Evolutionary conservation across 2,329 filamentous ascomycete species (phyloP), one percentile per base, ranked within the genome.

Genomic region (Amylocarpus encephaloides): DNA sequence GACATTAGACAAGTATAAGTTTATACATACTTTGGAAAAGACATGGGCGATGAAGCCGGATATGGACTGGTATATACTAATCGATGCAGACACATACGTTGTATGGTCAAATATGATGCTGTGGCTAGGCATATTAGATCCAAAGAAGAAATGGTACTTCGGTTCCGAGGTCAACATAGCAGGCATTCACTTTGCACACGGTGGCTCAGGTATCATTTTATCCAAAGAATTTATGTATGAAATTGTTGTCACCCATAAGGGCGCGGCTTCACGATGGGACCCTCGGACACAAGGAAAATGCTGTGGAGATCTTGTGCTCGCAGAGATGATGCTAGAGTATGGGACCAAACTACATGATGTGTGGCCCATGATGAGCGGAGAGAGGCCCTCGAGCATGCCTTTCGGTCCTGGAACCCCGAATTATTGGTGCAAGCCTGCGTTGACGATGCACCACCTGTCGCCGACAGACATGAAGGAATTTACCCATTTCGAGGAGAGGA

Each of bases 1-100:
- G 79, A 70, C 67, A 6, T 64, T 82, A 33, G 79, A 82, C 68
- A 80, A 80, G 66, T 82, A 80, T 68, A 82, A 82, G 66, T 79
- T 79, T 61, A 67, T 79, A 35, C 78, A 80, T 61, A 78, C 80
- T 57, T 71, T 77, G 15, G 73, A 79, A 63, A 78, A 78, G 65
- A 65, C 73, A 1, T 80, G 73, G 60, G 59, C 63, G n/a, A 62
- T 75, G 64, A 71, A 73, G 16, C 77, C 78, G 10, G 60, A 70
- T 50, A 73, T 73, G 53, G 74, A 80, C 55, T 82, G 78, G 78
- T 82, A 79, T 58, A 58, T 82, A 15, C 79, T 78, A 54, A 70
- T 80, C 53, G 78, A 81, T 48, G 76, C 76, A 46, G 78, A 81
- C 60, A 78, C 77, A 3, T 81, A 80, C 57, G 69, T 80, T 6